phyloP scores from a whole-genome alignment of 371 early-diverging fungal species.

The Encephalitozoon cuniculi region DNA sequence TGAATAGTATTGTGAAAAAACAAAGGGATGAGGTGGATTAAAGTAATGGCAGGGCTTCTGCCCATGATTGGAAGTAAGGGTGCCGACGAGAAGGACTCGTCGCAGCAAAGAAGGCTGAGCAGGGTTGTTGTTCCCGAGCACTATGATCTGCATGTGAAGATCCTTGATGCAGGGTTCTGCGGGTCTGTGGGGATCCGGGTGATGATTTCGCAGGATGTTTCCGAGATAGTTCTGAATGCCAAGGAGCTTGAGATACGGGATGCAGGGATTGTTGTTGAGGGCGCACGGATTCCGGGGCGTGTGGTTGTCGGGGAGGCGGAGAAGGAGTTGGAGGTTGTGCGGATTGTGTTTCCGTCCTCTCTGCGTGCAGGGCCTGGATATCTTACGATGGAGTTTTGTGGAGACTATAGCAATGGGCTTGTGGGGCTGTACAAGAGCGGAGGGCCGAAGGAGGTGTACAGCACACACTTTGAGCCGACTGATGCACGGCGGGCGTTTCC shows the following conservation, averaged over 20 bases:
- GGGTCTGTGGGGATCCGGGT: not conserved
- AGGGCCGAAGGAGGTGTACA: constrained; percentile 9
- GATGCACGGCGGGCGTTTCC: constrained; percentile 77
- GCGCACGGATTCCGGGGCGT: not conserved
- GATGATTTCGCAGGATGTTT: not conserved
- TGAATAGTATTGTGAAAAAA: not conserved
- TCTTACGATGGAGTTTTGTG: constrained; percentile 23
- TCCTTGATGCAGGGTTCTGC: not conserved
- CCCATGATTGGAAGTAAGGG: not conserved
- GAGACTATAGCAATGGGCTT: constrained; percentile 31
- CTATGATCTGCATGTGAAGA: constrained; percentile 5
- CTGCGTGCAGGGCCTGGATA: not conserved
- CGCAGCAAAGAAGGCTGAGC: not conserved
- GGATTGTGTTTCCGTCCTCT: not conserved
- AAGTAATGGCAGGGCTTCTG: not conserved
- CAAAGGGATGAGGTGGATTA: not conserved
- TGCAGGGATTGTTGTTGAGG: not conserved
- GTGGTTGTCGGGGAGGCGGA: not conserved
- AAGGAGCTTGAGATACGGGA: not conserved
- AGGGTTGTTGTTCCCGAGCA: not conserved
- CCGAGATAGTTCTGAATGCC: constrained; percentile 12
- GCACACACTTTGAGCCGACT: constrained; percentile 82
- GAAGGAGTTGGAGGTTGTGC: not conserved
- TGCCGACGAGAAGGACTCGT: not conserved
- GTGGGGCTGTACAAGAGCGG: constrained; percentile 56